Base-by-base conservation (phyloP, 257 asterid species). In the Gentiana dahurica region DNA sequence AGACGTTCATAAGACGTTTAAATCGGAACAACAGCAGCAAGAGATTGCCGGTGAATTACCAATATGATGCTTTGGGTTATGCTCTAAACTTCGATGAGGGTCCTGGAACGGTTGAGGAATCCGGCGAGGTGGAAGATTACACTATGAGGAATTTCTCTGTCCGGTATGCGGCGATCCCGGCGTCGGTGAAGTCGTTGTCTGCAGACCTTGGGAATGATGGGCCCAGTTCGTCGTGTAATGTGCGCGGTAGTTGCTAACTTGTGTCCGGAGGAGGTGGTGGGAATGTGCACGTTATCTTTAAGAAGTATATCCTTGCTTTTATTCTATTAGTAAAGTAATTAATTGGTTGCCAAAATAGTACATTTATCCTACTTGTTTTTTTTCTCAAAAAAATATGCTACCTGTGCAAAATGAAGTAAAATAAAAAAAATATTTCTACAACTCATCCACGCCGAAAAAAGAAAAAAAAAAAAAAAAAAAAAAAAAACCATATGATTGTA, bases 51-150 rank as follows among this genome's bases (percentile, higher is more conserved):
- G 65, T 55, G 75, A 84, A 86, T 67, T 67, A 71, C 65, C 85
- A 77, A 34, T 87, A 87, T 73, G 96, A 87, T 46, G 66, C 96
- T 4, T 37, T 87, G 76, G 80, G 92, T 68, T 87, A 84, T 75
- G 74, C 94, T 13, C 67, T 84, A 80, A 87, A 87, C 38, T 87
- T 87, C 73, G 96, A 87, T 59, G 84, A 84, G 56, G 95, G 95
- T 4, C 79, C 75, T 51, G 46, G 46, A 41, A 41, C 46, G 46
- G 9, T 41, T 41, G 77, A 75, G 63, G 60, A 75, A 51, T 71
- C 59, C 41, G 58, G 2, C 4, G 49, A 15, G 39, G 63, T 69
- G 12, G 84, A 64, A 8, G 87, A 80, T 3, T 62, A 63, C 34
- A 73, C 63, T 1, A 63, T 78, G 10, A 61, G 86, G 49, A 78